phyloP scores from a whole-genome alignment of 2,329 filamentous ascomycete genomes.

The Thielaviopsis euricoi region DNA sequence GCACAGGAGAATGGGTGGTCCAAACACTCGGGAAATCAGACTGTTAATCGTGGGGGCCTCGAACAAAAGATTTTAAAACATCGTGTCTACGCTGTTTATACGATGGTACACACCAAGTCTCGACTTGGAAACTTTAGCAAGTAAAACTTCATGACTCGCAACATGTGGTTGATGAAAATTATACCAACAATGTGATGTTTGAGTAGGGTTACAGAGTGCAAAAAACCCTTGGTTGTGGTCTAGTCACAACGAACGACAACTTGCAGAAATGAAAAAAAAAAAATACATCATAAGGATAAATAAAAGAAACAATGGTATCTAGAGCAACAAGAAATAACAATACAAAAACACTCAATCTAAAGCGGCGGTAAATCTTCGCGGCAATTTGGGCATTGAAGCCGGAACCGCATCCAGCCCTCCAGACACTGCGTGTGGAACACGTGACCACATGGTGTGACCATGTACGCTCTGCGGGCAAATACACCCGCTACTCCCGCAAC shows the following conservation, averaged over 20 bases:
- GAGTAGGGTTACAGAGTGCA: neutral
- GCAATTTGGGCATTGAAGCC: slow-evolving; percentile 90
- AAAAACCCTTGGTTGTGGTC: too few species aligned
- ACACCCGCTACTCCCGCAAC: slow-evolving; percentile 43
- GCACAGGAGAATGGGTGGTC: too few species aligned
- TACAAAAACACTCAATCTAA: slow-evolving; percentile 24
- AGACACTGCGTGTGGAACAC: slow-evolving; percentile 87
- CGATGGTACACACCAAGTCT: too few species aligned
- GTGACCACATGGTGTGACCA: slow-evolving; percentile 94
- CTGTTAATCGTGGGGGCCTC: too few species aligned
- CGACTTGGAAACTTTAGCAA: too few species aligned
- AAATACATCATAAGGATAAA: slow-evolving; percentile 7
- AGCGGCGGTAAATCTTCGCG: slow-evolving; percentile 75
- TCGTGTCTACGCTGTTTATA: too few species aligned
- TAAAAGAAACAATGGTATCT: slow-evolving; percentile 9
- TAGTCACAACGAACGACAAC: too few species aligned
- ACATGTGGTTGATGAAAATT: too few species aligned
- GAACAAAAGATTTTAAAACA: too few species aligned
- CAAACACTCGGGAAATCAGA: too few species aligned
- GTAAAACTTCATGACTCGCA: too few species aligned
- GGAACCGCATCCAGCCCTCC: slow-evolving; percentile 90
- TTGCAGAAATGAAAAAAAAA: slow-evolving; percentile 8
- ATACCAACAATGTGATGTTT: too few species aligned
- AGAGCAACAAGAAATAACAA: neutral
- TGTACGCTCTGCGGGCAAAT: slow-evolving; percentile 68